Evolutionary conservation across 768 basidiomycete genomes (phyloP), one percentile per base, ranked within the genome.

Genomic region (Daedalea quercina): DNA sequence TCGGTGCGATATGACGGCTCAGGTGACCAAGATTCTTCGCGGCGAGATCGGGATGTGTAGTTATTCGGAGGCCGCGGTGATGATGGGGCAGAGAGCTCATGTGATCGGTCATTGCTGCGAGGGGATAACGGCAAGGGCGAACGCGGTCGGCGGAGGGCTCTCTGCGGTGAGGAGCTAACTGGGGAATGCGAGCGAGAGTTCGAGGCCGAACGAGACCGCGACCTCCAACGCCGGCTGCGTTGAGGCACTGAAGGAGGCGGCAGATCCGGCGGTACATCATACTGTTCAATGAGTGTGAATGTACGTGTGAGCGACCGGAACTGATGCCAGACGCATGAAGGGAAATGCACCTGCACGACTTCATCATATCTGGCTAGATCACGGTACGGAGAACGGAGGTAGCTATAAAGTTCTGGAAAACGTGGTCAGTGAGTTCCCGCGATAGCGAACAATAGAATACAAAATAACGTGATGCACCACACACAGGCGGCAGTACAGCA

Each of bases 321-420:
- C 11, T 4, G 28, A 4, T 6, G 28, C 20, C 9, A 41, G 12
- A 20, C 7, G 11, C 42, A 41, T 19, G 17, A 22, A 37, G 31
- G 28, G 15, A 8, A 17, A 37, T 53, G 57, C 60, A 89, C 93
- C 80, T 96, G 93, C 13, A 82, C 89, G 4, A 81, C 76, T 13
- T 75, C 75, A 65, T 97, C 94, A 63, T 94, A 97, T 11, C 80
- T 75, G 48, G 82, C 78, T 22, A 96, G 75, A 67, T 94, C 91
- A 60, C 82, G 82, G 67, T 82, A 95, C 1, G 94, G 94, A 9
- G 92, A 94, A 47, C 94, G 79, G 19, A 95, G 75, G 65, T 89
- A 97, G 40, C 79, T 81, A 65, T 95, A 96, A 35, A 96, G 77
- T 69, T 97, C 94, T 94, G 57, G 9, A 40, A 40, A 40, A 15